These are phyloP conservation scores for Filobasidium floriforme DNA, from an alignment of 768 basidiomycete species.

Conservation along the genomic window DNA sequence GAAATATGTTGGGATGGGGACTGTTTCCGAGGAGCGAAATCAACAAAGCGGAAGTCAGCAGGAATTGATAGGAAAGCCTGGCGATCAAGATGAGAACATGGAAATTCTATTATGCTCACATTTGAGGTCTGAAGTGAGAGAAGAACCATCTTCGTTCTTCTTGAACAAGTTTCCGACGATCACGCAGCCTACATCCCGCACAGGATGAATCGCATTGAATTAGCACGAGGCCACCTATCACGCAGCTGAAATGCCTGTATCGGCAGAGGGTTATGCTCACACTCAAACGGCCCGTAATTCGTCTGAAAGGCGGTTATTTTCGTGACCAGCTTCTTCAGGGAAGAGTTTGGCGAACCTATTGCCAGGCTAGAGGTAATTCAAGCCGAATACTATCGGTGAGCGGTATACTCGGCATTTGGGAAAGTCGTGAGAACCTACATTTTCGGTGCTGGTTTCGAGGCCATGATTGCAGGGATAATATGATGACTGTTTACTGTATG, in stretches of 20 bases:
- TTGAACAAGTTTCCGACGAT: slow-evolving; percentile 52
- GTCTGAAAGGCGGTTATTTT: slow-evolving; percentile 77
- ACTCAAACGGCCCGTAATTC: slow-evolving; percentile 89
- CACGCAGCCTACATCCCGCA: slow-evolving; percentile 34
- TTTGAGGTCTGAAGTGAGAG: slow-evolving; percentile 23
- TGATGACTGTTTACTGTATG: too few species aligned
- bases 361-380: slow-evolving; percentile 53
- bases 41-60: slow-evolving; percentile 47
- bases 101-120: too few species aligned
- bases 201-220: slow-evolving; percentile 46
- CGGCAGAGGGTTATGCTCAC: slow-evolving; percentile 52
- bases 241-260: background rate
- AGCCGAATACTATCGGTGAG: background rate
- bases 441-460: background rate
- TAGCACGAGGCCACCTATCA: slow-evolving; percentile 74
- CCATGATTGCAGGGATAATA: too few species aligned
- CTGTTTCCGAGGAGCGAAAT: slow-evolving; percentile 56
- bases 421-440: background rate
- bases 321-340: slow-evolving; percentile 63
- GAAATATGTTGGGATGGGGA: slow-evolving; percentile 82
- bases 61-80: background rate
- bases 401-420: background rate
- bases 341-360: slow-evolving; percentile 71
- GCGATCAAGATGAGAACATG: background rate
- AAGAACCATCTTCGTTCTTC: slow-evolving; percentile 59